Conservation (phyloP, 106 monocot species). For the Agapanthus africanus region DNA sequence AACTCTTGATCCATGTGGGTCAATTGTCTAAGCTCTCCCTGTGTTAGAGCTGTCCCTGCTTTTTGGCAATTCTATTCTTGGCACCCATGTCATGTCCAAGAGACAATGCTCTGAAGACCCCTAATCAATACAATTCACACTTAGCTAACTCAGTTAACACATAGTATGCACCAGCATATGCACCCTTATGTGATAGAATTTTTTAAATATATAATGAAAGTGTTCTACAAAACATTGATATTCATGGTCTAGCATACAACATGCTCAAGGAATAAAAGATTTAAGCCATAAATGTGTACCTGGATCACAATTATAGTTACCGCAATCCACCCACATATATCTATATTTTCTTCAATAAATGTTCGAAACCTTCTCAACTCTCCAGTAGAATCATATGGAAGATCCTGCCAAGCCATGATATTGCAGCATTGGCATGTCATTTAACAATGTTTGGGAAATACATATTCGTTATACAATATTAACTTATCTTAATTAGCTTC, state of each 20-base stretch:
- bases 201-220: background rate
- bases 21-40: too few species aligned
- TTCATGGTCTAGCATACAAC: background rate
- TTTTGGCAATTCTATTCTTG: too few species aligned
- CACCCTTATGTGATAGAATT: background rate
- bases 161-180: background rate
- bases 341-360: constrained; percentile 50
- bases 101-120: background rate
- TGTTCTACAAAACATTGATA: background rate
- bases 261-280: background rate
- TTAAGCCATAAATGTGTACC: constrained; percentile 12
- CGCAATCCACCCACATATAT: constrained; percentile 34
- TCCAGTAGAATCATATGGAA: constrained; percentile 62
- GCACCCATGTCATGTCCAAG: background rate
- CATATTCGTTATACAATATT: background rate
- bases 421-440: background rate
- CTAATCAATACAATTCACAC: background rate
- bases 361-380: constrained; percentile 38
- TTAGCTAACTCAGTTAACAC: background rate
- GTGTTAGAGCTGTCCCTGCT: too few species aligned
- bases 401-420: constrained; percentile 26
- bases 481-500: constrained; percentile 2
- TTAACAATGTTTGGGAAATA: background rate
- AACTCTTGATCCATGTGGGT: too few species aligned
- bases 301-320: constrained; percentile 41